Evolutionary conservation across 2,329 filamentous ascomycete species (phyloP).

Genomic region (Podosphaera fusca): DNA sequence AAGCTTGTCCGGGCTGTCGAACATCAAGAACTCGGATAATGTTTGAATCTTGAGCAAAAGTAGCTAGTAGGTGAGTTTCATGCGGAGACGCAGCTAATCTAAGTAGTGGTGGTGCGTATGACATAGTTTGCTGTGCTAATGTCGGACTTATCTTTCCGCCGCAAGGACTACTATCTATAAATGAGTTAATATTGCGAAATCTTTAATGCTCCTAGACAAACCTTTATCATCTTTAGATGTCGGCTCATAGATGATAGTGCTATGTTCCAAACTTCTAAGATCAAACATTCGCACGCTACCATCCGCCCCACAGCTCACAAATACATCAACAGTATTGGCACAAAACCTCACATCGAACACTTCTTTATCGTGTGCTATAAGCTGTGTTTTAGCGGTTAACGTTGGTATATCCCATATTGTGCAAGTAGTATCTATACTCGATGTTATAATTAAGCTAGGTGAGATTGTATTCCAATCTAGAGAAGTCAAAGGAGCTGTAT

Average conservation of each 20-base stretch:
- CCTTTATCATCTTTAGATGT: slow-evolving; percentile 62
- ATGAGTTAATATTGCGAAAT: slow-evolving; percentile 5
- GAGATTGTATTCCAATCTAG: slow-evolving; percentile 97
- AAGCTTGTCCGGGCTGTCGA: slow-evolving; percentile 80
- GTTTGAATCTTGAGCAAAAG: slow-evolving; percentile 82
- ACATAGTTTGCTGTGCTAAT: slow-evolving; percentile 54
- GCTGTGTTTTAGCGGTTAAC: slow-evolving; percentile 86
- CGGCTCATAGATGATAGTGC: slow-evolving; percentile 96
- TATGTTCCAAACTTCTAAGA: slow-evolving; percentile 83
- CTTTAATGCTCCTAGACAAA: slow-evolving; percentile 18
- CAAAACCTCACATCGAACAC: slow-evolving; percentile 97
- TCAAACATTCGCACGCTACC: slow-evolving; percentile 98
- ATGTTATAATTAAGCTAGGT: slow-evolving; percentile 92
- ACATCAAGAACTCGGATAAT: slow-evolving; percentile 90
- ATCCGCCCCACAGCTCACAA: slow-evolving; percentile 92
- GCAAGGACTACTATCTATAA: slow-evolving; percentile 23
- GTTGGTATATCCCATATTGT: slow-evolving; percentile 99
- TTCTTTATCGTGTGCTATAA: slow-evolving; percentile 97
- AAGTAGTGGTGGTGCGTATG: slow-evolving; percentile 52
- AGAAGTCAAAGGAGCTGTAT: slow-evolving; percentile 87
- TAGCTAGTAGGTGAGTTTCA: slow-evolving; percentile 87
- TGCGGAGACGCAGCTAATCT: slow-evolving; percentile 78
- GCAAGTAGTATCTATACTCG: slow-evolving; percentile 95
- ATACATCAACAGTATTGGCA: slow-evolving; percentile 93
- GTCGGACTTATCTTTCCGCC: slow-evolving; percentile 48